Percentiles rank a stretch among this genome's conserved stretches.
Conservation (phyloP, 1,284 basidiomycete species). For the Cryptococcus maquisensis region DNA sequence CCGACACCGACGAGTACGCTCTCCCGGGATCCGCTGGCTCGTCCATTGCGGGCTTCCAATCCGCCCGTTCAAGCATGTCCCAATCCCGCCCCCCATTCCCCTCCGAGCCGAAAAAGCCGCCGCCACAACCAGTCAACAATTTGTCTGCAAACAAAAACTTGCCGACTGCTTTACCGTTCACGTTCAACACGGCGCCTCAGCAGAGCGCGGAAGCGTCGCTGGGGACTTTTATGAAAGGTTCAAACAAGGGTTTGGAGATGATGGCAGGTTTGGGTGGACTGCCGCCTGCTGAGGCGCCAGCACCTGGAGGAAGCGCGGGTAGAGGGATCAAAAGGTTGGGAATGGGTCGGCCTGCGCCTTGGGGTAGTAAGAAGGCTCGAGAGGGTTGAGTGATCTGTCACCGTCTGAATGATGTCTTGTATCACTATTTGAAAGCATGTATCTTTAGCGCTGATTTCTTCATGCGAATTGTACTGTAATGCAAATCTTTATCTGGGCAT, state of each 20-base stretch:
- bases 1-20: conserved; percentile 43
- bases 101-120: conserved; percentile 19
- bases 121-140: conserved; percentile 22
- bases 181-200: conserved; percentile 24
- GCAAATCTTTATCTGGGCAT: background rate
- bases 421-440: background rate
- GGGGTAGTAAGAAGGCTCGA: conserved; percentile 32
- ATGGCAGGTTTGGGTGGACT: conserved; percentile 33
- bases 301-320: background rate
- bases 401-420: background rate
- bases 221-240: conserved; percentile 27
- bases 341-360: conserved; percentile 45
- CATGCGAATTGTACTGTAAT: background rate
- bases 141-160: conserved; percentile 30
- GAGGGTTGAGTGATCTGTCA: conserved; percentile 1
- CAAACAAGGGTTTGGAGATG: conserved; percentile 25
- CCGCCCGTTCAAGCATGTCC: conserved; percentile 8
- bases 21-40: conserved; percentile 23
- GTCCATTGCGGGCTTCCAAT: conserved; percentile 16
- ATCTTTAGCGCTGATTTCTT: background rate
- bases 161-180: conserved; percentile 38
- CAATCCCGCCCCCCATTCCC: conserved; percentile 5
- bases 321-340: conserved; percentile 42
- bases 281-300: background rate
- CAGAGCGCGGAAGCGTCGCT: conserved; percentile 18